A percentile compares a stretch with the other conserved stretches of the same genome.
phyloP scores from a whole-genome alignment of 768 basidiomycete genomes.

The Lactarius vividus region DNA sequence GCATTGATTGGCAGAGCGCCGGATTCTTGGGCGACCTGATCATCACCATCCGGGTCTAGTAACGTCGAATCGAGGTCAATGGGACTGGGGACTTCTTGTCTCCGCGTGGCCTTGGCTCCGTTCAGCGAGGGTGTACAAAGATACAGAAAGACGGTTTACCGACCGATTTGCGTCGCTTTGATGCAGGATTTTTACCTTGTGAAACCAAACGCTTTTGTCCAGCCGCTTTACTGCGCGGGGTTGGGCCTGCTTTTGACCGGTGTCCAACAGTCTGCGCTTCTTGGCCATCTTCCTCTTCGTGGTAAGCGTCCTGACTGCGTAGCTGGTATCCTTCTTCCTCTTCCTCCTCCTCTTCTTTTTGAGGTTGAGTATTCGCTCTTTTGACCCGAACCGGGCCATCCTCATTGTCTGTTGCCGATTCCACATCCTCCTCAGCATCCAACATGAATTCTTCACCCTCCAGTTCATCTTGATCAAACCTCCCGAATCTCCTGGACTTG shows the following conservation, averaged over 20 bases:
- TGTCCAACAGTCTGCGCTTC: neutral
- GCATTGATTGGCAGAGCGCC: neutral
- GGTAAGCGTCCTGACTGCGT: neutral
- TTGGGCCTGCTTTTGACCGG: neutral
- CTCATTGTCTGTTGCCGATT: slow-evolving; percentile 10
- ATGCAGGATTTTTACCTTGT: neutral
- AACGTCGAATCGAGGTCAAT: neutral
- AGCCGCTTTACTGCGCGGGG: neutral
- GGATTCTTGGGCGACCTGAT: neutral
- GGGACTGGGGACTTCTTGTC: neutral
- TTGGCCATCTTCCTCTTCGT: neutral
- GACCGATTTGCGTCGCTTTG: slow-evolving; percentile 10
- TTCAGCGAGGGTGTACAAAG: neutral
- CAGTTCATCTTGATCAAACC: neutral
- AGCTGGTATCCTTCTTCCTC: neutral
- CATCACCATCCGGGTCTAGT: neutral
- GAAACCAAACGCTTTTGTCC: neutral
- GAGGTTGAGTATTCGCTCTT: neutral
- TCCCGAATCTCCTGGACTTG: slow-evolving; percentile 8
- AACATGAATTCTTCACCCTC: neutral
- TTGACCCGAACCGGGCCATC: slow-evolving; percentile 3
- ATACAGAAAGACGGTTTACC: neutral
- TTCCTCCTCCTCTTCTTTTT: slow-evolving; percentile 21
- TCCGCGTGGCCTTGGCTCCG: neutral
- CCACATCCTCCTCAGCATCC: neutral